Evolutionary conservation across 164 flowering plant species (phyloP).

Genomic region (Chimonanthus salicifolius): DNA sequence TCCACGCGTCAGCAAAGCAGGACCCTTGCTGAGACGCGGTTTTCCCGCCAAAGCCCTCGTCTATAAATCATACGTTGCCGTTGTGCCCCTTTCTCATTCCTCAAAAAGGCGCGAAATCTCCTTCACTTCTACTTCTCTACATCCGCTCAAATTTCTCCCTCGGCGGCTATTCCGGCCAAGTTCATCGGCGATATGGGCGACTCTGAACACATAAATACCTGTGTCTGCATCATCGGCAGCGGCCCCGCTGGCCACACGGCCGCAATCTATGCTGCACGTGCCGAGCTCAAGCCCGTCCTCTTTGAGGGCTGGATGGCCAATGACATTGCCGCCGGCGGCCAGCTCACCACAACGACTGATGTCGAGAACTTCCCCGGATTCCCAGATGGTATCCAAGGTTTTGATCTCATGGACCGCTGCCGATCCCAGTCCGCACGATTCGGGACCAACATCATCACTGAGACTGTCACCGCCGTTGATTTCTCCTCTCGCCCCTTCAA

Average conservation of each 20-base stretch:
- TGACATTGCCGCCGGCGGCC: constrained; percentile 95
- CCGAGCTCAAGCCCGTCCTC: constrained; percentile 82
- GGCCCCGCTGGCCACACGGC: constrained; percentile 99
- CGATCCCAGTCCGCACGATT: constrained; percentile 66
- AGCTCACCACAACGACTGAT: constrained; percentile 93
- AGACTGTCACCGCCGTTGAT: constrained; percentile 69
- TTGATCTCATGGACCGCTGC: constrained; percentile 65
- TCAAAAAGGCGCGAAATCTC: neutral
- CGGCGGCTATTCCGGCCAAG: constrained; percentile 4
- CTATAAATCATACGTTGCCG: neutral
- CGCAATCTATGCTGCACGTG: constrained; percentile 89
- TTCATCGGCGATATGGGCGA: constrained; percentile 24
- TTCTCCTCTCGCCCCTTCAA: constrained; percentile 57
- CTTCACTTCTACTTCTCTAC: neutral
- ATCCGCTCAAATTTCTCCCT: neutral
- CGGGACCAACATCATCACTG: constrained; percentile 73
- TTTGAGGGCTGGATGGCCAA: constrained; percentile 99
- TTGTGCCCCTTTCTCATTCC: neutral
- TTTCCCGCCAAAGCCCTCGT: neutral
- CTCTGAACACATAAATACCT: constrained; percentile 36
- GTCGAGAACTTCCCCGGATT: constrained; percentile 99
- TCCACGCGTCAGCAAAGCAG: too few species aligned
- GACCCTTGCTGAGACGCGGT: neutral
- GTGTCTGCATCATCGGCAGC: constrained; percentile 87
- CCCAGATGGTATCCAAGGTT: constrained; percentile 69